Conservation (phyloP, 495 filamentous ascomycete species). For the Xanthoparmelia taractica region DNA sequence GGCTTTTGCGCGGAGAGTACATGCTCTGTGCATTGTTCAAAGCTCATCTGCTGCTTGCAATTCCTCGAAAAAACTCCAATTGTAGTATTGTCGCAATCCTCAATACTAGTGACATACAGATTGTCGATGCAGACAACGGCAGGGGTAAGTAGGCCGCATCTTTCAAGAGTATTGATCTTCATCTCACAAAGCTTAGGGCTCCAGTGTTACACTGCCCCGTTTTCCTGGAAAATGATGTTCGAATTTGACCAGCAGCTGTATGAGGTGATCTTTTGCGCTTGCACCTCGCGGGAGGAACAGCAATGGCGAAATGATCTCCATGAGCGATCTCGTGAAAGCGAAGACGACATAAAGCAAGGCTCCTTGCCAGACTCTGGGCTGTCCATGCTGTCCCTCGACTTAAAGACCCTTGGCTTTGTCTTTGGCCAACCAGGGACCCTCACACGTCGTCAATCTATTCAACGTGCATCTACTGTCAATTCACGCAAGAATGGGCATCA, state of each 20-base stretch:
- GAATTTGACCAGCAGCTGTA: conserved; percentile 66
- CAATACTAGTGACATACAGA: conserved; percentile 56
- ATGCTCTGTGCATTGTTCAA: conserved; percentile 83
- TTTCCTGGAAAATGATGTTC: conserved; percentile 92
- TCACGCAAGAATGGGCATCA: conserved; percentile 55
- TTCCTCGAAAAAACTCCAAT: conserved; percentile 49
- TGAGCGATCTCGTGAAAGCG: conserved; percentile 27
- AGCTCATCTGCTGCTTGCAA: conserved; percentile 71
- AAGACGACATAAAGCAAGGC: conserved; percentile 9
- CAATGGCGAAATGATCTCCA: conserved; percentile 54
- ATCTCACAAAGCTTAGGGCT: conserved; percentile 49
- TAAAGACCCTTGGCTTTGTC: conserved; percentile 65
- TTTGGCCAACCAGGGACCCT: conserved; percentile 66
- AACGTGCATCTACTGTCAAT: conserved; percentile 61
- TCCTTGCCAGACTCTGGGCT: conserved; percentile 36
- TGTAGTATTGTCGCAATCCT: conserved; percentile 73
- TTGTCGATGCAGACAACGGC: conserved; percentile 75
- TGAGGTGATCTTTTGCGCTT: conserved; percentile 84
- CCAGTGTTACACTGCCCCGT: conserved; percentile 74
- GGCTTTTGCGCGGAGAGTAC: conserved; percentile 61
- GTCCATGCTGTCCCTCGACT: conserved; percentile 53
- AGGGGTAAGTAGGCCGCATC: conserved; percentile 50
- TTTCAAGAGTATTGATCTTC: conserved; percentile 8
- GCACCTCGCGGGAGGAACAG: conserved; percentile 70
- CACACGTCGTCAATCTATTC: conserved; percentile 70